Conservation (phyloP, 2,329 filamentous ascomycete species). For the Zymoseptoria pseudotritici region DNA sequence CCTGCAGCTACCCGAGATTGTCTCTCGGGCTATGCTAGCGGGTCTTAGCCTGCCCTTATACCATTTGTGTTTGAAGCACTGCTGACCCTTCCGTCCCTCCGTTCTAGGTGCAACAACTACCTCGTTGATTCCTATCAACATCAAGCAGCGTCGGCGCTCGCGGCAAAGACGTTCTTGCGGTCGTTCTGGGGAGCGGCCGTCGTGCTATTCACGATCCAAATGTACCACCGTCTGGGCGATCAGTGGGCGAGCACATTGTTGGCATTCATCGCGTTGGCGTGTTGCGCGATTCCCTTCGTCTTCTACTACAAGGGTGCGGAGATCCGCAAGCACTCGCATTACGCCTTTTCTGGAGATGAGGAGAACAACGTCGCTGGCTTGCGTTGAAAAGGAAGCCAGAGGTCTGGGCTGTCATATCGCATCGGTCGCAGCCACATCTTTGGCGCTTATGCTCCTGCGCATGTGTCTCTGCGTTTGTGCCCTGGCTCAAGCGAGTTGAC, state of each 20-base stretch:
- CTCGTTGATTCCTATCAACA: constrained; percentile 60
- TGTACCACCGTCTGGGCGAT: constrained; percentile 37
- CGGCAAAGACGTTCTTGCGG: constrained; percentile 26
- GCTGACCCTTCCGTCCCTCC: constrained; percentile 36
- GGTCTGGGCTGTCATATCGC: background rate
- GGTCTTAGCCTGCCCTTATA: constrained; percentile 33
- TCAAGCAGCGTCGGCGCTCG: constrained; percentile 52
- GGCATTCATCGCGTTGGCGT: constrained; percentile 35
- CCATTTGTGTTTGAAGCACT: constrained; percentile 41
- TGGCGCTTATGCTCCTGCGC: background rate
- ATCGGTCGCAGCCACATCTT: background rate
- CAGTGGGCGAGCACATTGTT: constrained; percentile 41
- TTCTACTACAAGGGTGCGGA: constrained; percentile 71
- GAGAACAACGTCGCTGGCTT: constrained; percentile 31
- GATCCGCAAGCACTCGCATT: constrained; percentile 64
- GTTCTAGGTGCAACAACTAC: constrained; percentile 47
- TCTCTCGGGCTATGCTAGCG: too few species aligned
- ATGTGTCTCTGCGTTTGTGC: background rate
- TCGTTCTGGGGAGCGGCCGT: constrained; percentile 13
- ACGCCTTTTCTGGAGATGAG: constrained; percentile 58
- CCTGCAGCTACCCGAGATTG: too few species aligned
- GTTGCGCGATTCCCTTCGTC: constrained; percentile 45
- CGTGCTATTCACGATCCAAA: constrained; percentile 29
- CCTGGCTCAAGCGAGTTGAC: background rate
- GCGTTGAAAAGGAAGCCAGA: constrained; percentile 8